Evolutionary conservation across 179 eudicot genomes (phyloP).

Genomic region (Spergularia azorica): DNA sequence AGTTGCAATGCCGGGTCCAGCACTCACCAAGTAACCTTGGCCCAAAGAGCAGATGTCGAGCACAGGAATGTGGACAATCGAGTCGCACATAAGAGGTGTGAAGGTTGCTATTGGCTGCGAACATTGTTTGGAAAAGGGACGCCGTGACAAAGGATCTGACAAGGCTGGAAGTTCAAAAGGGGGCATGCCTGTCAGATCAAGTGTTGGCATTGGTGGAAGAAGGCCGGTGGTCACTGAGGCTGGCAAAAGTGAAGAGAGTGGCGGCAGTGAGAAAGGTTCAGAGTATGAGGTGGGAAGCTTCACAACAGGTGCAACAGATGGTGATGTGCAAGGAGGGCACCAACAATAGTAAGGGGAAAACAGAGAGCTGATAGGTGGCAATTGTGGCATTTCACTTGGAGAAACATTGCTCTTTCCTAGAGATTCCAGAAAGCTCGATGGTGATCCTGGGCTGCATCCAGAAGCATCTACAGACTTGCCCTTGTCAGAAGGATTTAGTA

Average conservation of each 20-base stretch:
- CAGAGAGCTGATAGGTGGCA: conserved; percentile 45
- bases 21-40: conserved; percentile 83
- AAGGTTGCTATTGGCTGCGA: conserved; percentile 72
- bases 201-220: conserved; percentile 42
- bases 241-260: conserved; percentile 66
- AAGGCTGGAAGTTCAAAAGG: conserved; percentile 58
- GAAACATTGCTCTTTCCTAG: conserved; percentile 38
- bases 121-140: conserved; percentile 52
- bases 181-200: conserved; percentile 40
- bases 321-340: conserved; percentile 79
- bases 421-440: conserved; percentile 46
- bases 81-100: conserved; percentile 83
- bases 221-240: conserved; percentile 40
- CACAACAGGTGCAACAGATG: conserved; percentile 35
- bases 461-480: conserved; percentile 36
- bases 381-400: conserved; percentile 36
- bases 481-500: conserved; percentile 31
- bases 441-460: conserved; percentile 26
- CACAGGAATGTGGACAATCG: conserved; percentile 85
- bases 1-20: conserved; percentile 69
- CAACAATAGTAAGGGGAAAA: conserved; percentile 81
- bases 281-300: conserved; percentile 45
- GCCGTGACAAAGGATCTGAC: conserved; percentile 52
- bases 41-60: conserved; percentile 91
- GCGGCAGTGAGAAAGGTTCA: conserved; percentile 58